Evolutionary conservation across 768 basidiomycete species (phyloP).

Genomic region (Boletus huronensis): DNA sequence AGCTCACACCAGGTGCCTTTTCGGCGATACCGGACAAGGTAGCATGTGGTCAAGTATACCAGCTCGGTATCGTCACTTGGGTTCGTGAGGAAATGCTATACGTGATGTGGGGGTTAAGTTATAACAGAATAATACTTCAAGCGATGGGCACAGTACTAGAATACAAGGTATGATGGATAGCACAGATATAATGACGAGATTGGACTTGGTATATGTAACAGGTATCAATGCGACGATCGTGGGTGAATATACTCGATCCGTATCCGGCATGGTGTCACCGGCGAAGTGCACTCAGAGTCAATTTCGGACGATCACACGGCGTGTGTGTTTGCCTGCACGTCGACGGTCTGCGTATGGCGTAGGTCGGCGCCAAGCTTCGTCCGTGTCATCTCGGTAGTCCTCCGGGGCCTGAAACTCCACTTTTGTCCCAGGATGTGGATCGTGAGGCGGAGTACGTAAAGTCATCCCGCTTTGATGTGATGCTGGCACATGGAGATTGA

Average conservation of each 20-base stretch:
- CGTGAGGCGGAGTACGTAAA: slow-evolving; percentile 48
- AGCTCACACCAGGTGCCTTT: slow-evolving; percentile 10
- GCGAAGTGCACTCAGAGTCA: slow-evolving; percentile 9
- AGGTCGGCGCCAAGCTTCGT: slow-evolving; percentile 69
- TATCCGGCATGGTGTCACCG: neutral
- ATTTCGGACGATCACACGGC: slow-evolving; percentile 58
- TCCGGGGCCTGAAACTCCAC: slow-evolving; percentile 37
- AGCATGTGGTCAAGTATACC: slow-evolving; percentile 9
- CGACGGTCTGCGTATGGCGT: slow-evolving; percentile 73
- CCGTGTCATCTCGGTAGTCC: slow-evolving; percentile 53
- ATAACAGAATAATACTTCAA: slow-evolving; percentile 16
- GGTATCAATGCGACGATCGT: slow-evolving; percentile 20
- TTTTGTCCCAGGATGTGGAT: slow-evolving; percentile 34
- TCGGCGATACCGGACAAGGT: slow-evolving; percentile 4
- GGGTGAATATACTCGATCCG: slow-evolving; percentile 3
- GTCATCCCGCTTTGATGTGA: slow-evolving; percentile 26
- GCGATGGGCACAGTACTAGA: slow-evolving; percentile 7
- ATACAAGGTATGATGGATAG: slow-evolving; percentile 24
- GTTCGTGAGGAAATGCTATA: slow-evolving; percentile 6
- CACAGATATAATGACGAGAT: slow-evolving; percentile 18
- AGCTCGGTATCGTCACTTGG: slow-evolving; percentile 8
- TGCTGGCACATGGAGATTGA: slow-evolving; percentile 30
- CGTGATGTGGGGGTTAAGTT: slow-evolving; percentile 9
- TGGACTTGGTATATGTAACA: slow-evolving; percentile 21
- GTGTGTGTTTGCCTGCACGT: slow-evolving; percentile 78